A percentile compares a stretch with the other conserved stretches of the same genome.
These are phyloP conservation scores for Rhodomyrtus tomentosa DNA, from an alignment of 345 rosid genomes.

Conservation along the genomic window DNA sequence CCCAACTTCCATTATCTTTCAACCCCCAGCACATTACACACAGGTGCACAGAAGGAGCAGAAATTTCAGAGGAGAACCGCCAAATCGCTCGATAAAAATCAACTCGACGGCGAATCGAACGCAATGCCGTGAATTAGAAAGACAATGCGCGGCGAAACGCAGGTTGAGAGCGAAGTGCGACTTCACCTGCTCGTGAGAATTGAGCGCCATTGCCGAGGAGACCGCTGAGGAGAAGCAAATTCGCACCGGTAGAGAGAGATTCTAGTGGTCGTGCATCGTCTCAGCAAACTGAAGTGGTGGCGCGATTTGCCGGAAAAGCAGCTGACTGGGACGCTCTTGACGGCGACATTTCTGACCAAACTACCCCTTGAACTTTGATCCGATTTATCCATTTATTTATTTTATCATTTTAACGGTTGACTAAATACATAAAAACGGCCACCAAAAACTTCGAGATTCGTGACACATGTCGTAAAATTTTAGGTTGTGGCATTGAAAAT, in stretches of 20 bases:
- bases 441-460: not conserved
- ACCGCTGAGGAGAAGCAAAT: not conserved
- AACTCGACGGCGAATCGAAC: not conserved
- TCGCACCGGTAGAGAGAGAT: not conserved
- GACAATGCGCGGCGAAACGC: not conserved
- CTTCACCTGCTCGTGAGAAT: constrained; percentile 14
- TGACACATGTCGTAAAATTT: not conserved
- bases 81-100: not conserved
- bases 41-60: not conserved
- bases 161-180: not conserved
- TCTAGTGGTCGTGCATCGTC: not conserved
- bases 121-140: not conserved
- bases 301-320: constrained; percentile 24
- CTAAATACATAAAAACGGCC: not conserved
- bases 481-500: not conserved
- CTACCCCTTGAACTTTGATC: not conserved
- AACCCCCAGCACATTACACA: not conserved
- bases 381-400: not conserved
- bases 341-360: constrained; percentile 9
- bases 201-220: constrained; percentile 12
- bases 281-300: not conserved
- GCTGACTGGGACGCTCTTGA: constrained; percentile 18
- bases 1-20: not conserved
- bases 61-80: not conserved
- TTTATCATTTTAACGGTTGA: not conserved